Percentiles rank a stretch among this genome's conserved stretches.
Conservation (phyloP, 1,139 yeast species). For the Candida albicans region DNA sequence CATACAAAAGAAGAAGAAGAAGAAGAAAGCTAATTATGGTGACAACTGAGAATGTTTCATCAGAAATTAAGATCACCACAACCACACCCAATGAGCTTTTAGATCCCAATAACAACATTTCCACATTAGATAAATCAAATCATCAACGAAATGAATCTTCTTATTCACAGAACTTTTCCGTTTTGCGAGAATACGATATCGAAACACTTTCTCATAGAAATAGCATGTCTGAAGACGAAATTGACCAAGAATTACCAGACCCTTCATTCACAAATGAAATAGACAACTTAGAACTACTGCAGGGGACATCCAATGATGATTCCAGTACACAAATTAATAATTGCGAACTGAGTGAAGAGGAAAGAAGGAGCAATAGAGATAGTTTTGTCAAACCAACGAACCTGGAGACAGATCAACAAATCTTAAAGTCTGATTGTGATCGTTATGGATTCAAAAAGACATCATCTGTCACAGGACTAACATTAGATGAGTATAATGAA, state of each 20-base stretch:
- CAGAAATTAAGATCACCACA: slow-evolving; percentile 1
- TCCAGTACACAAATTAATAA: not conserved
- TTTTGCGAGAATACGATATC: slow-evolving; percentile 27
- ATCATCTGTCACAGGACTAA: slow-evolving; percentile 43
- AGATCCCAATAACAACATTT: slow-evolving; percentile 1
- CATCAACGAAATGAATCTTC: slow-evolving; percentile 30
- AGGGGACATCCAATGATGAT: slow-evolving; percentile 4
- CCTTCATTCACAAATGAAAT: slow-evolving; percentile 7
- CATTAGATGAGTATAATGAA: slow-evolving; percentile 58
- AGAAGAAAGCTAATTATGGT: not conserved
- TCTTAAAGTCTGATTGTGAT: slow-evolving; percentile 52
- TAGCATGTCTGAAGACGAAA: slow-evolving; percentile 4
- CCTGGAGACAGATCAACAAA: slow-evolving; percentile 12
- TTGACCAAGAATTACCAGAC: slow-evolving; percentile 3
- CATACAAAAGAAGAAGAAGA: too few species aligned
- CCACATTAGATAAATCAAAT: not conserved
- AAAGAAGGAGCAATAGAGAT: slow-evolving; percentile 8
- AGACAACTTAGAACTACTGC: slow-evolving; percentile 12
- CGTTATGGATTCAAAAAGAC: slow-evolving; percentile 83
- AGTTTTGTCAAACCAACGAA: slow-evolving; percentile 17
- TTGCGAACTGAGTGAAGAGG: not conserved
- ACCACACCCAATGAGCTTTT: not conserved
- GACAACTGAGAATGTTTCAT: not conserved
- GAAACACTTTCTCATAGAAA: slow-evolving; percentile 18
- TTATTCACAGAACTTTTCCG: slow-evolving; percentile 37